Conservation (phyloP, 2,329 filamentous ascomycete genomes). For the Apiospora marii region DNA sequence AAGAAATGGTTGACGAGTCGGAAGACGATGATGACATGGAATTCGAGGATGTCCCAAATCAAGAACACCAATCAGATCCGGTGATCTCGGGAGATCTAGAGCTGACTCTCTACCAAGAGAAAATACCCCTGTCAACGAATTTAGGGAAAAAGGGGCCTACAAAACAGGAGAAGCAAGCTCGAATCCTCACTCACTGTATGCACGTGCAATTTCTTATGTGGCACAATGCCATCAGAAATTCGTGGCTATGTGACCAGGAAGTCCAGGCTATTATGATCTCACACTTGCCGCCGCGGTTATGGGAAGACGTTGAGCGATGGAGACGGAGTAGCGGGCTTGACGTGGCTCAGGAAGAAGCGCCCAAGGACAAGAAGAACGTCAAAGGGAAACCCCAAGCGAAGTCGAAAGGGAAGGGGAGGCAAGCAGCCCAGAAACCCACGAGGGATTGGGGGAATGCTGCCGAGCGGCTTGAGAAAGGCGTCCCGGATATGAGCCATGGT, state of each 20-base stretch:
- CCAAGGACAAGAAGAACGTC: conserved; percentile 35
- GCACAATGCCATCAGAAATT: conserved; percentile 87
- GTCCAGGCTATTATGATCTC: conserved; percentile 79
- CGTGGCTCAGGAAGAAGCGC: conserved; percentile 48
- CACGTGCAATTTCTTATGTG: conserved; percentile 89
- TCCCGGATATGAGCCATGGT: conserved; percentile 79
- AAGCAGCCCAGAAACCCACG: conserved; percentile 44
- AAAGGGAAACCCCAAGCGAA: conserved; percentile 51
- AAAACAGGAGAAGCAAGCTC: conserved; percentile 82
- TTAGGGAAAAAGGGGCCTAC: conserved; percentile 83
- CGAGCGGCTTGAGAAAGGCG: conserved; percentile 71
- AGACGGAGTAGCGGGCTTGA: conserved; percentile 71
- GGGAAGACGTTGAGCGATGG: conserved; percentile 78
- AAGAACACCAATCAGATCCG: conserved; percentile 52
- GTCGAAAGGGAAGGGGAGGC: conserved; percentile 41
- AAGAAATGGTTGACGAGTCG: conserved; percentile 45
- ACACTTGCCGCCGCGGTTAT: conserved; percentile 73
- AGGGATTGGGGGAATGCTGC: conserved; percentile 79
- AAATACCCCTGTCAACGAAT: conserved; percentile 67
- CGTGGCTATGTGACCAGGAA: conserved; percentile 80
- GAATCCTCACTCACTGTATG: conserved; percentile 82
- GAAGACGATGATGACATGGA: conserved; percentile 70
- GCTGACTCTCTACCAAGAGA: conserved; percentile 70
- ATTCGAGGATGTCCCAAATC: conserved; percentile 64
- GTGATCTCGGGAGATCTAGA: conserved; percentile 73